These are phyloP conservation scores for Capillidium rhysosporum DNA, from an alignment of 371 early-diverging fungal genomes.

Conservation along the genomic window DNA sequence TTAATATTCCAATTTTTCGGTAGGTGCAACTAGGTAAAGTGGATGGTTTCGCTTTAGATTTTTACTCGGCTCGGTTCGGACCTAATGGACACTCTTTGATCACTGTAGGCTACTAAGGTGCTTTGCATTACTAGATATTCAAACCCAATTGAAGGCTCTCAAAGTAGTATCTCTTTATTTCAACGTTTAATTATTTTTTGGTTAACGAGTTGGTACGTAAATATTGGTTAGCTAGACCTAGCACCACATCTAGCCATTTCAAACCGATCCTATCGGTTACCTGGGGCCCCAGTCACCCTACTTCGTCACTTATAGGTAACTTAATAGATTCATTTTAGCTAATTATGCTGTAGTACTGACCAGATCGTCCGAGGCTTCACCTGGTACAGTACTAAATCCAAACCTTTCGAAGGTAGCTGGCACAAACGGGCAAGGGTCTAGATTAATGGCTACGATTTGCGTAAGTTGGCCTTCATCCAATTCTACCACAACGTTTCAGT, in stretches of 20 bases:
- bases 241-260: slow-evolving; percentile 11
- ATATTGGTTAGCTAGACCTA: too few species aligned
- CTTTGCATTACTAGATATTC: slow-evolving; percentile 79
- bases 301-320: slow-evolving; percentile 42
- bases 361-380: slow-evolving; percentile 75
- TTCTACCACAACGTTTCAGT: slow-evolving; percentile 64
- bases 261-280: slow-evolving; percentile 25
- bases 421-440: slow-evolving; percentile 90
- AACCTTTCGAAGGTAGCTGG: slow-evolving; percentile 28
- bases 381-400: slow-evolving; percentile 8
- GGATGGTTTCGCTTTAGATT: slow-evolving; percentile 65
- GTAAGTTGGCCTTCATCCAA: slow-evolving; percentile 59
- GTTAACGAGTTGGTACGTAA: too few species aligned
- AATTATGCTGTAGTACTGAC: slow-evolving; percentile 36
- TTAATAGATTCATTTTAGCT: background rate
- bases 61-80: slow-evolving; percentile 56
- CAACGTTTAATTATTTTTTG: background rate
- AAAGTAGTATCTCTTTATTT: slow-evolving; percentile 7
- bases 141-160: slow-evolving; percentile 18
- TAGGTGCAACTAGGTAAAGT: slow-evolving; percentile 80
- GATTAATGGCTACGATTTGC: slow-evolving; percentile 89
- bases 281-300: slow-evolving; percentile 67
- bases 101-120: slow-evolving; percentile 71
- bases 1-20: too few species aligned
- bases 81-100: slow-evolving; percentile 42